Conservation (phyloP, 495 filamentous ascomycete species). For the Hypoxylon intermedium region DNA sequence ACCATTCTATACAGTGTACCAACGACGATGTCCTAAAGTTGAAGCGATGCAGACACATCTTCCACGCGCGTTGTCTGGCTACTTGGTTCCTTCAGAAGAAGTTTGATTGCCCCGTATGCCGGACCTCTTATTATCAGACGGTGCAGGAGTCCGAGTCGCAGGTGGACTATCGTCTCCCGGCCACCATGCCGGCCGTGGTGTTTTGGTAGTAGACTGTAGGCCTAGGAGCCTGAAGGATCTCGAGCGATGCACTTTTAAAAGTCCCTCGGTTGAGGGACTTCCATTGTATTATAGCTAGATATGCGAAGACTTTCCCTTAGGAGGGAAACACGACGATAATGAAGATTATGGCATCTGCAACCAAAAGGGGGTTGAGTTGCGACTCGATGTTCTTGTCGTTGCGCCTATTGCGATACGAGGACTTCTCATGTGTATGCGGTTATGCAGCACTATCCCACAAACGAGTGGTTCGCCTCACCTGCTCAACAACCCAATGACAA, state of each 20-base stretch:
- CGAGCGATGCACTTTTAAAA: background rate
- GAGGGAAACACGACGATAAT: too few species aligned
- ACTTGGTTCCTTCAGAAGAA: slow-evolving; percentile 31
- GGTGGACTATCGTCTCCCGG: slow-evolving; percentile 14
- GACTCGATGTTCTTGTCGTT: too few species aligned
- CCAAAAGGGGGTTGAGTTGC: too few species aligned
- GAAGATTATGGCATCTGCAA: too few species aligned
- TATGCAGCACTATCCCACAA: too few species aligned
- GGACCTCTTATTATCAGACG: slow-evolving; percentile 24
- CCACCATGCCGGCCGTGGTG: slow-evolving; percentile 8
- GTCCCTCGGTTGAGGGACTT: too few species aligned
- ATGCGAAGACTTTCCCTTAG: too few species aligned
- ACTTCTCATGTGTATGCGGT: too few species aligned
- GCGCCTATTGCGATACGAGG: too few species aligned
- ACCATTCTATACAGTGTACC: slow-evolving; percentile 6
- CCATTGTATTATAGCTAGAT: too few species aligned
- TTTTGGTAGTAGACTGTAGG: slow-evolving; percentile 19
- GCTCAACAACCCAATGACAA: too few species aligned
- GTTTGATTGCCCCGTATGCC: slow-evolving; percentile 37
- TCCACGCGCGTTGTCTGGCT: slow-evolving; percentile 37
- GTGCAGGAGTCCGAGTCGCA: background rate
- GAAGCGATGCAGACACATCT: slow-evolving; percentile 35
- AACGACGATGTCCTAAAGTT: slow-evolving; percentile 32
- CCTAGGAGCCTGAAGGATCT: background rate
- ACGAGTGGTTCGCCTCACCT: too few species aligned